Percentiles rank a stretch among this genome's conserved stretches.
These are phyloP conservation scores for Xylariaceae sp. DNA, from an alignment of 2,329 filamentous ascomycete genomes.

Conservation along the genomic window DNA sequence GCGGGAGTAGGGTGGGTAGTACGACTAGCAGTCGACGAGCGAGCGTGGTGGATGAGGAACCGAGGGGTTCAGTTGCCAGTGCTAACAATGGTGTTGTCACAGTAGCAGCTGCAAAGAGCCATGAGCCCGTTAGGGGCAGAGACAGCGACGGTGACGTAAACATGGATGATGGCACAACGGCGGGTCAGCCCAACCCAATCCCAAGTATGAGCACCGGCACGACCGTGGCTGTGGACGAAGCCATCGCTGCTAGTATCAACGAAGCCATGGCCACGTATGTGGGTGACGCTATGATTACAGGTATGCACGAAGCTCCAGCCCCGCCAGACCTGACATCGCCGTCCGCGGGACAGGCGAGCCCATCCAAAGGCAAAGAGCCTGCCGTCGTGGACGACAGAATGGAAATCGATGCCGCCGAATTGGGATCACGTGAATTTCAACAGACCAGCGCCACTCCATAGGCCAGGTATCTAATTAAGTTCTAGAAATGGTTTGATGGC, in stretches of 20 bases:
- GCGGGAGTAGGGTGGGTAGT: conserved; percentile 23
- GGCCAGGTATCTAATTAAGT: not conserved
- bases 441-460: not conserved
- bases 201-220: not conserved
- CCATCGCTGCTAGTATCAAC: conserved; percentile 33
- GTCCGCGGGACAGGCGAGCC: conserved; percentile 6
- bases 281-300: conserved; percentile 36
- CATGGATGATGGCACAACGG: not conserved
- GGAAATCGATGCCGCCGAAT: conserved; percentile 14
- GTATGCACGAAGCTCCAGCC: conserved; percentile 23
- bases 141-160: conserved; percentile 16
- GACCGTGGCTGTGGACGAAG: conserved; percentile 30
- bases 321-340: conserved; percentile 10
- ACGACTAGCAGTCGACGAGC: conserved; percentile 22
- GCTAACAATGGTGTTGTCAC: not conserved
- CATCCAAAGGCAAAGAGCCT: conserved; percentile 31
- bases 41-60: conserved; percentile 17
- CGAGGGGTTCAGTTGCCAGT: not conserved
- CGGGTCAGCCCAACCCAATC: not conserved
- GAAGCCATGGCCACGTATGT: conserved; percentile 39
- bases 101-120: not conserved
- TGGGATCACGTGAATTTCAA: not conserved
- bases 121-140: conserved; percentile 3
- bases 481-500: not conserved
- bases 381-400: conserved; percentile 16